A percentile compares a stretch with the other conserved stretches of the same genome.
phyloP scores from a whole-genome alignment of 495 filamentous ascomycete genomes.

The Lichenothelia convexa region DNA sequence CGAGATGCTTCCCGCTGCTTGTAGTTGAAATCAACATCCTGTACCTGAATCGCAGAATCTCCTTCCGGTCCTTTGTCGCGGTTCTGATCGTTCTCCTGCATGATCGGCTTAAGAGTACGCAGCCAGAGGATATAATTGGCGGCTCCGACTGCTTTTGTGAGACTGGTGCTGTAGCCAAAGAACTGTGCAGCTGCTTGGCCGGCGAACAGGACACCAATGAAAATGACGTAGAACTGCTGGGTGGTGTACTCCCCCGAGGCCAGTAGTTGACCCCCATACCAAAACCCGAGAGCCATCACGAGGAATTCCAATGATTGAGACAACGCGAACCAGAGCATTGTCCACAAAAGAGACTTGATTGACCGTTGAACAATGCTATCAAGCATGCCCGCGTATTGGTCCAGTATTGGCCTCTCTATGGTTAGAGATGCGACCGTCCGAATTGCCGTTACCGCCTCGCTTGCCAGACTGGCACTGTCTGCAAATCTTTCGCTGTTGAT shows the following conservation, averaged over 20 bases:
- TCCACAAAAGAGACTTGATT: slow-evolving; percentile 19
- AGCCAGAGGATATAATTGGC: slow-evolving; percentile 10
- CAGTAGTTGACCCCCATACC: slow-evolving; percentile 13
- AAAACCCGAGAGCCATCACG: slow-evolving; percentile 10
- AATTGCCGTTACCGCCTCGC: slow-evolving; percentile 33
- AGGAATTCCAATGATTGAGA: slow-evolving; percentile 8
- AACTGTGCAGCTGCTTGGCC: slow-evolving; percentile 11
- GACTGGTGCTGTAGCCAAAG: slow-evolving; percentile 8
- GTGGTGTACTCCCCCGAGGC: slow-evolving; percentile 8
- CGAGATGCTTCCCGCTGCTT: slow-evolving; percentile 1
- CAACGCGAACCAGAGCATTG: slow-evolving; percentile 10
- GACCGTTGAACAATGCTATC: slow-evolving; percentile 18
- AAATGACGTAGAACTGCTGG: slow-evolving; percentile 12
- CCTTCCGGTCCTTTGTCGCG: not conserved
- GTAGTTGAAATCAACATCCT: not conserved
- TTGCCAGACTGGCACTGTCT: slow-evolving; percentile 13
- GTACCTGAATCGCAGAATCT: not conserved
- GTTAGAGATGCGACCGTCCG: slow-evolving; percentile 35
- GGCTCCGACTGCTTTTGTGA: slow-evolving; percentile 9
- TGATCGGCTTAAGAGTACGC: slow-evolving; percentile 5
- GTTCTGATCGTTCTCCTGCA: slow-evolving; percentile 1
- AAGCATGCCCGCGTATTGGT: slow-evolving; percentile 22
- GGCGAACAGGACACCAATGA: slow-evolving; percentile 8
- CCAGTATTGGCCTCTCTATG: slow-evolving; percentile 25
- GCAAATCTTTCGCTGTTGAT: slow-evolving; percentile 32